Evolutionary conservation across 2,329 filamentous ascomycete species (phyloP), one percentile per base, ranked within the genome.

Genomic region (Paecilomyces sp.): DNA sequence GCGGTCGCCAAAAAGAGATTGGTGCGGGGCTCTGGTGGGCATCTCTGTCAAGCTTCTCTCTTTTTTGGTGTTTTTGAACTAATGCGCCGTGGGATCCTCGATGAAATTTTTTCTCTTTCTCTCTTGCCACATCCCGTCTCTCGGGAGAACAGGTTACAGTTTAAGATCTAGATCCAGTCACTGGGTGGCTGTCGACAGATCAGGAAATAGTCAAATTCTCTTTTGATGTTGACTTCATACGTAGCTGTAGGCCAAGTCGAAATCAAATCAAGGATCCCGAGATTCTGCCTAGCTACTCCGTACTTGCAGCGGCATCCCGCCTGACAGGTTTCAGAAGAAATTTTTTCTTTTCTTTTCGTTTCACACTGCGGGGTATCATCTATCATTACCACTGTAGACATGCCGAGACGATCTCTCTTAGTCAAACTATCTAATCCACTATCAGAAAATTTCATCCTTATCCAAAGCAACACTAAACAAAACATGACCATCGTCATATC

Each of bases 301-400:
- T 28, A 41, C 36, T 41, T 15, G 13, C 36, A n/a, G n/a, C 5
- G 18, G n/a, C 15, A 8, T 47, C 18, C 31, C 31, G 31, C 31
- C 18, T 18, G 3, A 18, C 36, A 47, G 18, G 25, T 36, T 47
- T 47, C 36, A 47, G n/a, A 61, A 60, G 24, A 56, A 61, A 60
- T 24, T 56, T 54, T 60, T 60, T 54, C 59, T 60, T 55, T 55
- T 18, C 30, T 34, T 36, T 33, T 34, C 34, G 3, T 6, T 55
- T 34, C 54, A 33, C 25, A 30, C 24, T 31, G 13, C 54, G 57
- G 52, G n/a, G 53, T 41, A 28, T 47, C 36, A 47, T 47, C 36
- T 47, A 47, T 47, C 36, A 47, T 47, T 47, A 47, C 36, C n/a
- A 47, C n/a, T 11, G 36, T 47, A 18, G 36, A n/a, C n/a, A 47